Evolutionary conservation across 768 basidiomycete genomes (phyloP).

Genomic region (Rhodotorula paludigena): DNA sequence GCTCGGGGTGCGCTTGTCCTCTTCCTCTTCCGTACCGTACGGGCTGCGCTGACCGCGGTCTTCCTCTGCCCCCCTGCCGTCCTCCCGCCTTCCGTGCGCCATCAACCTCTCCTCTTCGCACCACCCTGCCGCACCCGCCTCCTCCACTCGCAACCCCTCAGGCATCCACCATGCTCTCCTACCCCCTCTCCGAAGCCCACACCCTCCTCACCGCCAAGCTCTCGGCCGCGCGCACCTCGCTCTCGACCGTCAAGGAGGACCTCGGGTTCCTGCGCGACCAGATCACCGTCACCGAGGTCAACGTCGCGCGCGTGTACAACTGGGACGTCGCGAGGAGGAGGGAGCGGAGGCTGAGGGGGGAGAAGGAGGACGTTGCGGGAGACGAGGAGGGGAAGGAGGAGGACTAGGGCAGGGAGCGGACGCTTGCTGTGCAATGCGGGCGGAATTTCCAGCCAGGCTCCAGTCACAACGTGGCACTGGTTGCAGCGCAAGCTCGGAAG

Average conservation of each 20-base stretch:
- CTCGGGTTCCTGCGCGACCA: constrained; percentile 90
- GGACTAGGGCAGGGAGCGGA: background rate
- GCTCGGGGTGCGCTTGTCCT: constrained; percentile 68
- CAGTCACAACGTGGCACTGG: no score
- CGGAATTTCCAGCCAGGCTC: no score
- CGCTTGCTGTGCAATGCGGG: no score
- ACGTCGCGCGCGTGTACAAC: constrained; percentile 91
- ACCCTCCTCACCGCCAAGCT: constrained; percentile 71
- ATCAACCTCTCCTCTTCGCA: no score
- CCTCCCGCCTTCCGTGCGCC: background rate
- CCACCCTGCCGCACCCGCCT: background rate
- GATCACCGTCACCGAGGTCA: constrained; percentile 90
- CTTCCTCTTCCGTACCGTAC: background rate
- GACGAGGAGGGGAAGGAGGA: background rate
- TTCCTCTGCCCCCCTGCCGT: background rate
- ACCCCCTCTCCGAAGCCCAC: constrained; percentile 73
- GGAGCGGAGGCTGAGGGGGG: constrained; percentile 2
- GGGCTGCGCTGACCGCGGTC: background rate
- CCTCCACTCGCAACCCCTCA: constrained; percentile 44
- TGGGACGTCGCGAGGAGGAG: constrained; percentile 69
- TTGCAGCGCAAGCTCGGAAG: no score
- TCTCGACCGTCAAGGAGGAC: constrained; percentile 73
- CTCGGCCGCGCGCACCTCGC: constrained; percentile 59
- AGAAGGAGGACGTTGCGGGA: background rate
- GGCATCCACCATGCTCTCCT: constrained; percentile 98